Percentiles rank a stretch among this genome's conserved stretches.
Evolutionary conservation across 2,329 filamentous ascomycete species (phyloP).

Genomic region (Xylariaceae sp.): DNA sequence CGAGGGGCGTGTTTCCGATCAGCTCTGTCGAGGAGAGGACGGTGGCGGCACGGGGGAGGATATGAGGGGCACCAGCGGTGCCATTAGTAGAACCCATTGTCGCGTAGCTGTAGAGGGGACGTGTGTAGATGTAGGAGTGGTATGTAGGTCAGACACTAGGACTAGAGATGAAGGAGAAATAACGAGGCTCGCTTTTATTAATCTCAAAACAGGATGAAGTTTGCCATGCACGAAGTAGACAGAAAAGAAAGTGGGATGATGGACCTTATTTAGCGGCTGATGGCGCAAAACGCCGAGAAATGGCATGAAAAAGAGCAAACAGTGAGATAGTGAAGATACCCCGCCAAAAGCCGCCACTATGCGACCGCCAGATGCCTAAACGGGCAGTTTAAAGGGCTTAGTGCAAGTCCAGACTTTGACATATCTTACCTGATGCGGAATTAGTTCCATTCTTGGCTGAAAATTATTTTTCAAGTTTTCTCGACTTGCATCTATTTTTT

Average conservation of each 20-base stretch:
- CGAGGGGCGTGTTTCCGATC: slow-evolving; percentile 93
- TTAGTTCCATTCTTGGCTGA: background rate
- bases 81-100: slow-evolving; percentile 15
- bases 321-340: background rate
- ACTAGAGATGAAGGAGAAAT: background rate
- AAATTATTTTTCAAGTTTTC: no score
- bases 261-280: background rate
- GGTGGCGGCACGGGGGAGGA: slow-evolving; percentile 26
- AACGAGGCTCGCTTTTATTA: background rate
- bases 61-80: slow-evolving; percentile 24
- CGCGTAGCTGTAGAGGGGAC: background rate
- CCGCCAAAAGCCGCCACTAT: background rate
- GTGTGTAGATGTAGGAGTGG: background rate
- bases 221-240: background rate
- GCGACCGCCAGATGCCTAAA: background rate
- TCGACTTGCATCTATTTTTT: no score
- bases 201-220: background rate
- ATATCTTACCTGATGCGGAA: background rate
- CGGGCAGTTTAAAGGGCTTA: background rate
- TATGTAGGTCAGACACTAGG: background rate
- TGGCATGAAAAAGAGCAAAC: background rate
- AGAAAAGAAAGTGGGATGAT: background rate
- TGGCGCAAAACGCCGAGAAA: slow-evolving; percentile 1
- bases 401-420: background rate
- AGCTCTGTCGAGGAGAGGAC: slow-evolving; percentile 70